These are phyloP conservation scores for Inga laurina DNA, from an alignment of 306 rosid species.

Conservation along the genomic window DNA sequence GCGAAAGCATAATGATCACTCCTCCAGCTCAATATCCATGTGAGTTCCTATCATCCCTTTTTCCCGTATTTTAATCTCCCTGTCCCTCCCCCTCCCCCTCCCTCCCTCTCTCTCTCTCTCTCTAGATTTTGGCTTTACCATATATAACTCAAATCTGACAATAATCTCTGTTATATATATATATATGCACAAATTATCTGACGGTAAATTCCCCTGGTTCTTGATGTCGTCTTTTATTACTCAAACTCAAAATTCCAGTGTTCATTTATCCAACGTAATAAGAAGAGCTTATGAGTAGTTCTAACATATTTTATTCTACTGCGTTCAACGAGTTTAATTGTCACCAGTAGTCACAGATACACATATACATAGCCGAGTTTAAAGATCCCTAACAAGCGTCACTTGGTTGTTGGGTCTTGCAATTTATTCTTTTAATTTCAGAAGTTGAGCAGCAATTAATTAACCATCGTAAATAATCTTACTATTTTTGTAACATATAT, in stretches of 20 bases:
- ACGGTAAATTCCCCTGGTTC: constrained; percentile 35
- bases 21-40: constrained; percentile 83
- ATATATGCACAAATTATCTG: constrained; percentile 5
- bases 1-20: constrained; percentile 85
- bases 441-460: neutral
- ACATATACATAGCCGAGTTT: neutral
- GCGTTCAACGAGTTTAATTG: neutral
- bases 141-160: constrained; percentile 13
- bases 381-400: neutral
- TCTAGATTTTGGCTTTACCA: constrained; percentile 8
- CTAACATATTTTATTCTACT: neutral
- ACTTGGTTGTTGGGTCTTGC: neutral
- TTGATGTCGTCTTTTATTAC: constrained; percentile 46
- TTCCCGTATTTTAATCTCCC: constrained; percentile 35
- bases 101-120: constrained; percentile 28
- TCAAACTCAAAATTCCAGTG: constrained; percentile 50
- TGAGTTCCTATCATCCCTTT: constrained; percentile 64
- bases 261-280: constrained; percentile 24
- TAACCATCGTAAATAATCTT: neutral
- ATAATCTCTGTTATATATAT: constrained; percentile 27
- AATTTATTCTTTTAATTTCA: neutral
- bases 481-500: neutral
- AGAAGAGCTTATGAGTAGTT: neutral
- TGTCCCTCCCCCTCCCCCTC: constrained; percentile 34
- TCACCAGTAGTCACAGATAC: no score